Conservation (phyloP, 768 basidiomycete genomes). For the Floccularia luteovirens region DNA sequence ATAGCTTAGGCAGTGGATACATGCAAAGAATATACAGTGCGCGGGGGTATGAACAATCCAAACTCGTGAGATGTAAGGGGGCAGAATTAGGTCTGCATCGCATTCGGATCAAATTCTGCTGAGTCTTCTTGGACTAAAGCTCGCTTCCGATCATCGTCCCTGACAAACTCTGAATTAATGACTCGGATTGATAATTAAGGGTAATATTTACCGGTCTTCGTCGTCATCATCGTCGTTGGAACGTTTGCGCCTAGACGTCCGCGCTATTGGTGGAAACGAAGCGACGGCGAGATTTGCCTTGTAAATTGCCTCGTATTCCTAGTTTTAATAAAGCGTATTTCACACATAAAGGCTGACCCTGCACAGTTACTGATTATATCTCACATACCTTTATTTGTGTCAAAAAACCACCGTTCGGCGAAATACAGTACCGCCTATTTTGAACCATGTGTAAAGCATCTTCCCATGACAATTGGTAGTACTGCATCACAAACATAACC, state of each 20-base stretch:
- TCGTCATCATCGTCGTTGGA: slow-evolving; percentile 73
- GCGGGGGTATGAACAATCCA: background rate
- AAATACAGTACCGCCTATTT: slow-evolving; percentile 89
- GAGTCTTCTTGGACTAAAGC: slow-evolving; percentile 27
- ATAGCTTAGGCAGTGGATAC: no score
- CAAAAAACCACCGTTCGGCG: slow-evolving; percentile 86
- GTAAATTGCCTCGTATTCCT: slow-evolving; percentile 95
- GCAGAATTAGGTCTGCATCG: slow-evolving; percentile 41
- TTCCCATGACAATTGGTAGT: slow-evolving; percentile 76
- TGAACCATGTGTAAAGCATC: slow-evolving; percentile 85
- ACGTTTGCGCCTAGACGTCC: slow-evolving; percentile 51
- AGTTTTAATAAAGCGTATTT: background rate
- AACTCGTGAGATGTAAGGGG: no score
- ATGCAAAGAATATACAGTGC: slow-evolving; percentile 5
- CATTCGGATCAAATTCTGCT: slow-evolving; percentile 30
- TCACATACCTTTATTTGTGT: slow-evolving; percentile 78
- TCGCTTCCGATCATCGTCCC: slow-evolving; percentile 42
- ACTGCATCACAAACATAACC: slow-evolving; percentile 91
- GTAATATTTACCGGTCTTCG: slow-evolving; percentile 22
- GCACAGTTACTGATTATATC: background rate
- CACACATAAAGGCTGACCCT: no score
- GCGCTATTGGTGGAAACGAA: slow-evolving; percentile 40
- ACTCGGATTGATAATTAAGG: slow-evolving; percentile 1
- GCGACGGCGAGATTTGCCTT: slow-evolving; percentile 68
- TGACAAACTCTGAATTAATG: slow-evolving; percentile 10